Base-by-base conservation (phyloP, 2,329 filamentous ascomycete genomes). In the Nemania sp. region DNA sequence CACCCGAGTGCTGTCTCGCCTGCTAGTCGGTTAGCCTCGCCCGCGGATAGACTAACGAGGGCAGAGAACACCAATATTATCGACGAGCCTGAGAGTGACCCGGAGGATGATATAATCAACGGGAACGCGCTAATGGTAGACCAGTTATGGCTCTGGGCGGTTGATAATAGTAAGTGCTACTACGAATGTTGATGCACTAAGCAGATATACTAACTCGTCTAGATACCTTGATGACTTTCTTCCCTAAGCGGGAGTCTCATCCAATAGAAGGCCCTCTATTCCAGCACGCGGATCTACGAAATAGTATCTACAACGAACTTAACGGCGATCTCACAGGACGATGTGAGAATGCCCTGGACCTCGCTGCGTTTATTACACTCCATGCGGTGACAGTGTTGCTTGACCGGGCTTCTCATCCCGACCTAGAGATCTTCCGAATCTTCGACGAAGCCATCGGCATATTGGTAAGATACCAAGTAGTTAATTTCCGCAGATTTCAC, bases 401-500 rank as follows among this genome's bases (percentile, higher is more conserved):
- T 0, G 88, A 90, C 27, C 80, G 86, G 27, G 83, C 87, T 0
- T 85, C 87, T 0, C 87, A 90, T 71, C 86, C 85, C 0, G 87
- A 90, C 54, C 79, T 91, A 0, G 87, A 91, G 66, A 82, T 90
- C 0, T 89, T 90, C 66, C 84, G 88, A 1, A 88, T 91, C 0
- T 90, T 91, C 54, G 88, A 90, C 71, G 89, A 91, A 68, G 89
- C 88, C 5, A 88, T 91, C 35, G 89, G 88, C 13, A 86, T 90
- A 24, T 73, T 90, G 69, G 88, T 89, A 75, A 53, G 6, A 35
- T 4, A 20, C 8, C 24, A 52, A 2, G 10, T 1, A 4, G n/a
- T n/a, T 5, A 10, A 22, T 32, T 27, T 15, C 59, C 24, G 13
- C 5, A 51, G 4, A 59, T 2, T 15, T 5, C 15, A 5, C 27